Base-by-base conservation (phyloP, 225 moss, liverwort and hornwort genomes). In the Pseudisothecium myosuroides region DNA sequence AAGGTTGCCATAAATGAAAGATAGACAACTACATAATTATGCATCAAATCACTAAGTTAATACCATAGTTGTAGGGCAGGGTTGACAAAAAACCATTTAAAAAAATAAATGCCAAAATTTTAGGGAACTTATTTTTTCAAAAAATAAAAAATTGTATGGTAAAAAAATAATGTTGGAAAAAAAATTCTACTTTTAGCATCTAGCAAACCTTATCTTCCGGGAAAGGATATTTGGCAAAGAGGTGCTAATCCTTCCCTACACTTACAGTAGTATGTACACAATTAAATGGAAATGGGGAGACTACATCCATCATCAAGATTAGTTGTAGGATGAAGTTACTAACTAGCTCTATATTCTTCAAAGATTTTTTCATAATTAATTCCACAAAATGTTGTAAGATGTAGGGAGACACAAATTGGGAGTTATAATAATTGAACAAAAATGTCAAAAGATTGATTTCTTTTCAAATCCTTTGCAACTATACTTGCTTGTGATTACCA, bases 311-410 rank as follows among this genome's bases (percentile, higher is more conserved):
- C 75, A 75, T 75, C 4, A 49, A n/a, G 4, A 62, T 31, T 63
- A 8, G 14, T 29, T 63, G 31, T 63, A 63, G 16, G 16, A 63
- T 63, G 16, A 8, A 16, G 8, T 31, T 32, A 31, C 31, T 31
- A 63, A 63, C 8, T 63, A 31, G 2, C 58, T 47, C 17, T 45
- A 45, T 54, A 4, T 29, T 17, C 17, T 47, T 47, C 4, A 45
- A 73, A 28, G 3, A 10, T 29, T 73, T 10, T 71, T 14, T 0
- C 0, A 0, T 4, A 73, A 28, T 28, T 45, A n/a, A 28, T 28
- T 45, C 28, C 10, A 73, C n/a, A 73, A 73, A 73, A 41, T 71
- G 5, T 71, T 71, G 8, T 39, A 0, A 41, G 3, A 24, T 0
- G 0, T 71, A 41, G 26, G 1, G 26, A 71, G 9, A 41, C 3